Evolutionary conservation across 2,329 filamentous ascomycete genomes (phyloP), one percentile per base, ranked within the genome.

Genomic region (Teratosphaeria pseudoeucalypti): DNA sequence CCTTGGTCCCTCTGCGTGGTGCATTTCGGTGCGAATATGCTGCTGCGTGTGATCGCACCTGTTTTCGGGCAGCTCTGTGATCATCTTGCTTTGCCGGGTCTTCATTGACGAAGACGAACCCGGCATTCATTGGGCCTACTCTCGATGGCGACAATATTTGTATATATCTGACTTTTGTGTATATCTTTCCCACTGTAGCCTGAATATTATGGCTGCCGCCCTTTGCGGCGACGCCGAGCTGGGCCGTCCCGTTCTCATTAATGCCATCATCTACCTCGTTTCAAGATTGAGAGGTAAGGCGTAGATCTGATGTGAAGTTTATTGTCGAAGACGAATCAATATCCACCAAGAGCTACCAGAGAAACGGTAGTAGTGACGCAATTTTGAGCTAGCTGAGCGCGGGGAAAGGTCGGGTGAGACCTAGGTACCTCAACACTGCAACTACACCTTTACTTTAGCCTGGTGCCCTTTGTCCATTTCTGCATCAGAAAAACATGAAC

Each of bases 31-130:
- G 65, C 14, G 56, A 60, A 39, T 66, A 61, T 1, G 62, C 58
- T 9, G 63, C 64, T 4, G 65, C 65, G 54, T 60, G 61, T 55
- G 63, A 64, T 7, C 65, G 61, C 2, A 66, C 63, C 26, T 62
- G 55, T 57, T 61, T 62, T 19, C 58, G 61, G 10, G 56, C 49
- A 29, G 54, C 58, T 49, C 56, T 62, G 52, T 59, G 52, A 19
- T 64, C 52, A 16, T 63, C 60, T 53, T 63, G 39, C 11, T 60
- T 16, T 11, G 49, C 10, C 37, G 55, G 19, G 34, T 56, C 56
- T 60, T 60, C 57, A 52, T 62, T 63, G 54, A 66, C 60, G 27
- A 63, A 65, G 26, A 66, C 59, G 55, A 43, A 43, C 12, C 37
- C 11, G 37, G 37, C 37, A 43, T 5, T 43, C 7, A 43, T 43